These are phyloP conservation scores for Thraustotheca clavata DNA, from an alignment of 352 stramenopile species.

Conservation along the genomic window DNA sequence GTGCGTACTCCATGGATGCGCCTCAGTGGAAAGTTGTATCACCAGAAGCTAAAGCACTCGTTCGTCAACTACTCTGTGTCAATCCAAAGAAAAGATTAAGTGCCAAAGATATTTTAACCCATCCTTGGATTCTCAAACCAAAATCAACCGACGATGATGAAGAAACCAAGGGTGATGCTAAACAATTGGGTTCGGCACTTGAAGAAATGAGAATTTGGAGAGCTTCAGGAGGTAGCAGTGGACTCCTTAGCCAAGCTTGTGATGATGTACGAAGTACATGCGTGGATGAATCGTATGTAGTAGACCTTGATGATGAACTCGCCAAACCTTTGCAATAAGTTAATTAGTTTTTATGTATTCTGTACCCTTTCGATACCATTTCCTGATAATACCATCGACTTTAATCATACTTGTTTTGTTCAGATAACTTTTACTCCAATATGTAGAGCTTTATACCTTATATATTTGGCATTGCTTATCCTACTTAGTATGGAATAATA, in stretches of 20 bases:
- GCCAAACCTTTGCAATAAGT: background rate
- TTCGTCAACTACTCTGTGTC: slow-evolving; percentile 28
- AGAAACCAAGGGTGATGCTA: background rate
- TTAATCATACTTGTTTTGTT: no score
- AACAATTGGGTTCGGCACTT: background rate
- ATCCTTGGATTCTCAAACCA: slow-evolving; percentile 25
- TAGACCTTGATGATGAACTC: background rate
- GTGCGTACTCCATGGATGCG: background rate
- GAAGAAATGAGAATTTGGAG: background rate
- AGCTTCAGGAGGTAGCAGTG: background rate
- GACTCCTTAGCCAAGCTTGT: background rate
- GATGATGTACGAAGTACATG: no score
- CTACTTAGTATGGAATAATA: no score
- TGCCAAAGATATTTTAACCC: slow-evolving; percentile 30
- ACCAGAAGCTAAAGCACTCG: slow-evolving; percentile 24
- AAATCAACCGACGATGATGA: background rate
- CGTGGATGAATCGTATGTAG: background rate
- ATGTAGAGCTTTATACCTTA: no score
- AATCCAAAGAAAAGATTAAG: slow-evolving; percentile 29
- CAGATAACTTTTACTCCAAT: no score
- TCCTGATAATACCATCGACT: no score
- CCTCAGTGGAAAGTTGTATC: slow-evolving; percentile 10
- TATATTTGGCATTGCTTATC: no score
- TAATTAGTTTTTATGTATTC: no score
- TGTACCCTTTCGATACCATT: no score